These are phyloP conservation scores for Camellia japonica DNA, from an alignment of 148 eudicot genomes.

Conservation along the genomic window DNA sequence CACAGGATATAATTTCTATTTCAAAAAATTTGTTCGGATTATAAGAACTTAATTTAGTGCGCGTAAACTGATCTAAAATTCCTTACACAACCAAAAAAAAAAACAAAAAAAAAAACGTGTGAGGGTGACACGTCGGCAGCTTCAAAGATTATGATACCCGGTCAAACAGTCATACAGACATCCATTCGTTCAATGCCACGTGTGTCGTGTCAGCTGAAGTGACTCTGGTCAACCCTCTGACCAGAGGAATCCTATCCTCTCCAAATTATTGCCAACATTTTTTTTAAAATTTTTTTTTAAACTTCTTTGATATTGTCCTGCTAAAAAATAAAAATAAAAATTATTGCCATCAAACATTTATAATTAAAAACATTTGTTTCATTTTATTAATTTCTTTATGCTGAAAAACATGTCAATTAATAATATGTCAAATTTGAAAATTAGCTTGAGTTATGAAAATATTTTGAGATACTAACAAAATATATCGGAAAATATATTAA, in stretches of 20 bases:
- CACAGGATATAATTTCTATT: too few relatives aligned
- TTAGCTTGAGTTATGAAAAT: too few relatives aligned
- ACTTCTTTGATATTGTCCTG: not conserved
- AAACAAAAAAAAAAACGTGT: not conserved
- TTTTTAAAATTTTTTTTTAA: not conserved
- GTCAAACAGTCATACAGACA: slow-evolving; percentile 1
- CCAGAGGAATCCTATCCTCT: not conserved
- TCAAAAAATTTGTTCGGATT: too few relatives aligned
- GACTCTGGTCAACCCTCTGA: slow-evolving; percentile 12
- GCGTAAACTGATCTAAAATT: too few relatives aligned
- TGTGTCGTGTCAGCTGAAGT: not conserved
- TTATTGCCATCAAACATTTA: not conserved
- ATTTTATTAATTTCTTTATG: not conserved
- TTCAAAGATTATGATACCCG: slow-evolving; percentile 1
- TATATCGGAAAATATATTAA: too few relatives aligned
- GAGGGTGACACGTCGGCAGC: slow-evolving; percentile 14
- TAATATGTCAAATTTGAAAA: too few relatives aligned
- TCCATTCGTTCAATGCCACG: slow-evolving; percentile 12
- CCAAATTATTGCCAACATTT: not conserved
- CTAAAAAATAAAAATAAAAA: not conserved
- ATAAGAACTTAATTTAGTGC: too few relatives aligned
- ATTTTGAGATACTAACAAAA: too few relatives aligned
- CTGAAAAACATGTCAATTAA: too few relatives aligned
- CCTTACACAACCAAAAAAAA: too few relatives aligned
- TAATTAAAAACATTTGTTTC: not conserved